Base-by-base conservation (phyloP, 1,139 yeast species). In the Candida gigantensis region DNA sequence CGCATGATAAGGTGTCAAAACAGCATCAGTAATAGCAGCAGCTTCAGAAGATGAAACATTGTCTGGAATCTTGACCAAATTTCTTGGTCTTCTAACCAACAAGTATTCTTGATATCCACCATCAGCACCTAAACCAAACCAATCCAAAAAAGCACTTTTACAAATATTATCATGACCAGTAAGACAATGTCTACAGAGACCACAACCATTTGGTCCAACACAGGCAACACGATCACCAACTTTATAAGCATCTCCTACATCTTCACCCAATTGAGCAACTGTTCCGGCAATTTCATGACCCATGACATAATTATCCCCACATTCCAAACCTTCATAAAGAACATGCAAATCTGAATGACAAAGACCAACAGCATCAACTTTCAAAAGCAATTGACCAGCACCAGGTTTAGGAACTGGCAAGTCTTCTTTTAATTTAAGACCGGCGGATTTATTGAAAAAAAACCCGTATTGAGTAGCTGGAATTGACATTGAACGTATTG, bases 221-320 rank as follows among this genome's bases (percentile, higher is more conserved):
- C 47, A 43, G 16, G 49, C 50, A 19, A 46, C 50, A 16, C 50
- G 30, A 21, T 46, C 50, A 32, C 50, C 50, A 36, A 43, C 38
- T 27, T 32, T 31, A 17, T 24, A 40, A 2, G 27, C 28, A 21
- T 23, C 24, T 13, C 24, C 24, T 13, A 34, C 40, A 17, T 37
- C 37, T 15, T 35, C 33, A n/a, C 46, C 48, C 5, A 44, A 25
- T 4, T 27, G 34, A 12, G 36, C 41, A 26, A 68, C 48, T 30
- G 57, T 55, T 6, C 77, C 78, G 19, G 75, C 71, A 28, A 72
- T 62, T 47, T 73, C 78, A 46, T 72, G 77, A 18, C 79, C 78
- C 65, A 72, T 63, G n/a, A 46, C 45, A 24, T 41, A 42, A 19
- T 39, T 28, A 25, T 49, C 48, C 30, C 55, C 37, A 18, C 63